Base-by-base conservation (phyloP, 306 rosid species). In the Prunus davidiana region DNA sequence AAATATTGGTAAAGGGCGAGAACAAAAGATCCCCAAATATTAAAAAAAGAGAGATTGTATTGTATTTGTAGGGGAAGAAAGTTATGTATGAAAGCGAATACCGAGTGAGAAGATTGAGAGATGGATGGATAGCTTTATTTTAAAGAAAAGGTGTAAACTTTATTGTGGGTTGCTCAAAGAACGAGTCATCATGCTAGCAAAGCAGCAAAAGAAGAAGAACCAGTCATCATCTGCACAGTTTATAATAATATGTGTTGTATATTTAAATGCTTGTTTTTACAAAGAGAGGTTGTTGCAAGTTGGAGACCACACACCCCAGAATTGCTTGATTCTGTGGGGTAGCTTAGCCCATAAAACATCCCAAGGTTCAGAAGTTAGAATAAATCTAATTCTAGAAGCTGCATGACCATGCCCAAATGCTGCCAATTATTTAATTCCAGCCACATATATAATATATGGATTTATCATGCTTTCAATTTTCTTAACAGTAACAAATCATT, bases 241-340 rank as follows among this genome's bases (percentile, higher is more conserved):
- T 34, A 38, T 47, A 69, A 38, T 34, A 38, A 6, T 46, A 8
- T n/a, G 47, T 34, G 16, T 20, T 57, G 46, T 27, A 25, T 60
- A 41, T 11, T 58, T 57, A 3, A 8, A 22, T 22, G 32, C 30
- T 63, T 28, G 30, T 22, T 75, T 51, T 19, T 28, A 6, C 47
- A 5, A 15, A 5, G n/a, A 27, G 67, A 58, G 76, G 79, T 64
- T 0, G 81, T 58, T 71, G 72, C 75, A 20, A 52, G 84, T 79
- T 60, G 81, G 69, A 79, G 63, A 28, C 78, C 78, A 74, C 57
- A 68, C 18, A 68, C 18, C 8, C 30, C 46, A 18, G 1, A 7
- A 15, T 72, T 60, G 72, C 74, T 52, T 20, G 63, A 58, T 73
- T 73, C 54, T 52, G 56, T 60, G 54, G 51, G 69, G 55, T 38